Conservation (phyloP, 2,329 filamentous ascomycete genomes). For the Aspergillus sp. region DNA sequence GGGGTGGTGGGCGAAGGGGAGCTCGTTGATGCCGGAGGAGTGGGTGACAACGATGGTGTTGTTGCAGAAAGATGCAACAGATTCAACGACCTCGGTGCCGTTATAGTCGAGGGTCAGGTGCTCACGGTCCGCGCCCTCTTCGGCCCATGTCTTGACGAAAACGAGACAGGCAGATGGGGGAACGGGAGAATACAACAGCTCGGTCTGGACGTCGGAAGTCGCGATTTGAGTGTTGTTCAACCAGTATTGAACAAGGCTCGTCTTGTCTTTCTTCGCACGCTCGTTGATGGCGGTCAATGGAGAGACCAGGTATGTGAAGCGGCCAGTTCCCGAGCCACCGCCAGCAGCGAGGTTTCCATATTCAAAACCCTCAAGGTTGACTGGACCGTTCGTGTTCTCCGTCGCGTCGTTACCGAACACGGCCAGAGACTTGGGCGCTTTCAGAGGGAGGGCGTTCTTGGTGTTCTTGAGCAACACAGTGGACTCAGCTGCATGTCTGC, state of each 20-base stretch:
- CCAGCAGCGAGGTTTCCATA: conserved; percentile 19
- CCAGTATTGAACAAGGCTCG: conserved; percentile 20
- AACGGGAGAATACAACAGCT: conserved; percentile 23
- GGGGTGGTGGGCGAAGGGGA: conserved; percentile 64
- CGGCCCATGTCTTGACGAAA: conserved; percentile 77
- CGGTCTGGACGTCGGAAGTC: neutral
- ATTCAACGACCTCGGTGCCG: conserved; percentile 78
- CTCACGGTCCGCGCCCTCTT: conserved; percentile 71
- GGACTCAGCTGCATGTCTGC: conserved; percentile 70
- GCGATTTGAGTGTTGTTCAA: conserved; percentile 22
- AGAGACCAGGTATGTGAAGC: conserved; percentile 27
- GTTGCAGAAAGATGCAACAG: conserved; percentile 69
- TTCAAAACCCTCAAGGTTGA: conserved; percentile 14
- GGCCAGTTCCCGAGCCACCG: conserved; percentile 20
- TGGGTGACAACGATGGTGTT: conserved; percentile 89
- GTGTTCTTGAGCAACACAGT: conserved; percentile 68
- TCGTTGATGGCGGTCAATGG: conserved; percentile 30
- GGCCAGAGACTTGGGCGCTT: conserved; percentile 46
- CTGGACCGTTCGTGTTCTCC: conserved; percentile 27
- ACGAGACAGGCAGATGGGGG: conserved; percentile 60
- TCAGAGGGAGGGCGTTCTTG: conserved; percentile 51
- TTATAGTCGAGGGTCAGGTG: conserved; percentile 65
- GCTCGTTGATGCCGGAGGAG: conserved; percentile 67
- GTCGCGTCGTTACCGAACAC: conserved; percentile 54
- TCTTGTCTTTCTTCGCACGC: conserved; percentile 22